Evolutionary conservation across 163 green algal genomes (phyloP).

Genomic region (Trebouxiophyceae sp.): DNA sequence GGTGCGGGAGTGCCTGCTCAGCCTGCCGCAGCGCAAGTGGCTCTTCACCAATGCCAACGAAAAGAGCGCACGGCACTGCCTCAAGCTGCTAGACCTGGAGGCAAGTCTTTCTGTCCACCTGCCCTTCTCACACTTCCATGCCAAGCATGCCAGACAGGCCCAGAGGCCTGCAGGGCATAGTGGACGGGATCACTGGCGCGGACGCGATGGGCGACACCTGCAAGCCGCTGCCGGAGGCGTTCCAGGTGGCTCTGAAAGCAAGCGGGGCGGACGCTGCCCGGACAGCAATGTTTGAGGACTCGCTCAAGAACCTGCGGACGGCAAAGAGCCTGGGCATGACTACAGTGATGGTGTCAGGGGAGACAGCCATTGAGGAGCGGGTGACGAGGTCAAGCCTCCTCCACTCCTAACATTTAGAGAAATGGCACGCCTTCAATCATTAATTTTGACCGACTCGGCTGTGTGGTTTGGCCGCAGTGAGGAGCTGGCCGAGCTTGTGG

Average conservation of each 20-base stretch:
- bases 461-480: too few species aligned
- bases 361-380: neutral
- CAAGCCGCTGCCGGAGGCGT: neutral
- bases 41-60: neutral
- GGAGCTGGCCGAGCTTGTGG: constrained; percentile 2
- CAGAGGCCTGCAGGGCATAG: neutral
- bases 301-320: neutral
- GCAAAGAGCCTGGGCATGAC: neutral
- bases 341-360: neutral
- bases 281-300: neutral
- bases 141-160: neutral
- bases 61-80: neutral
- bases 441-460: too few species aligned
- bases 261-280: neutral
- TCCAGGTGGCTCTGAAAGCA: neutral
- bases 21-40: neutral
- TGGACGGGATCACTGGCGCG: neutral
- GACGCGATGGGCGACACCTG: neutral
- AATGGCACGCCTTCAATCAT: too few species aligned
- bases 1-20: neutral
- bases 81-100: neutral
- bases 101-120: neutral
- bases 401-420: too few species aligned
- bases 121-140: neutral
- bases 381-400: too few species aligned